Base-by-base conservation (phyloP, 2,329 filamentous ascomycete genomes). In the Blastomyces percursus region DNA sequence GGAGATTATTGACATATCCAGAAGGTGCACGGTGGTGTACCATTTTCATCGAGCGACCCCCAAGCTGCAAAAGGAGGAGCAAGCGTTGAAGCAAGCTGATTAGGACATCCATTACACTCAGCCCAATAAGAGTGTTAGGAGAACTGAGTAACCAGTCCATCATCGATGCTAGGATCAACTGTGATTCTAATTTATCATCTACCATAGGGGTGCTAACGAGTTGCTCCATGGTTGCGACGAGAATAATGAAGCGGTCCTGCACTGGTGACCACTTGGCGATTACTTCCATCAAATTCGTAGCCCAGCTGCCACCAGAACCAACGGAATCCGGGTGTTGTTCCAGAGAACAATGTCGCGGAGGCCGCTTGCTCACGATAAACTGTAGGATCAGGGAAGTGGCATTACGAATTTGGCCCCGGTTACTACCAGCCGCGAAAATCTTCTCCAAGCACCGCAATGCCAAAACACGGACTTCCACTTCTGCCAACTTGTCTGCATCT, bases 41-140 rank as follows among this genome's bases (percentile, higher is more conserved):
- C 21, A 63, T 21, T 57, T 48, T 65, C 24, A 38, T 32, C 6
- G 62, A 64, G 6, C 55, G 62, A 24, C 59, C 77, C 14, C 78
- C 77, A 35, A 90, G 81, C 69, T 90, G 88, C 16, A 96, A 81
- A 9, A 96, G 79, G 69, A 86, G 83, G 67, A 91, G 84, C 72
- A 93, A 88, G 71, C 96, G 91, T 66, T 90, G 87, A 66, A 96
- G 84, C 16, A 99, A 80, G 1, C 91, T 89, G 16, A 96, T 80
- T 35, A 97, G 79, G 21, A 97, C 87, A 73, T 99, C 94, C 86
- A 97, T 97, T 60, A 97, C 89, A 72, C 92, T 96, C 55, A 99
- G 80, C 0, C 94, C 94, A 65, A 99, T 96, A 71, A 97, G 82
- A 74, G 96, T 97, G 71, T 96, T 86, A 51, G 93, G 86, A 0